Base-by-base conservation (phyloP, 129 eudicot species). In the Flaveria robusta region DNA sequence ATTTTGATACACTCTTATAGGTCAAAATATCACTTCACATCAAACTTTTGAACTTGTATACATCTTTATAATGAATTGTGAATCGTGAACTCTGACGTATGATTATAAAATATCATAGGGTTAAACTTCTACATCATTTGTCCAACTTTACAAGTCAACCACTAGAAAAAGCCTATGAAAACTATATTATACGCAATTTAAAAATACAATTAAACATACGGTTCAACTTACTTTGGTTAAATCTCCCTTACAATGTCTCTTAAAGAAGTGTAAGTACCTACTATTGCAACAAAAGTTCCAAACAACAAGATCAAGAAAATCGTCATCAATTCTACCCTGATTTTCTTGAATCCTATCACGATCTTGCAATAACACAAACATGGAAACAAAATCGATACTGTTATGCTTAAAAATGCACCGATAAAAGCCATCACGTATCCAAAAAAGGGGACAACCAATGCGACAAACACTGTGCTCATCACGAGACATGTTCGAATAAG, bases 311-410 rank as follows among this genome's bases (percentile, higher is more conserved):
- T 86, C 10, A 74, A 31, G 24, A 74, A 31, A 43, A 85, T 82
- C 19, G 80, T 47, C 24, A 78, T 70, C 49, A 86, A 37, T 80
- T 90, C 89, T 2, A 49, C 37, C 45, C 89, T 77, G 3, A 87
- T 56, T 24, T 18, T 82, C 72, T 81, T 71, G 18, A 74, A 70
- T 26, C 71, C 80, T 75, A 72, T 78, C 59, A 69, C 75, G 56
- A 92, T 84, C 84, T 87, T 92, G 76, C 88, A 74, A 70, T 87
- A 89, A 72, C 91, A 90, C 62, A 88, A 69, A 64, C 96, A 92
- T 6, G 96, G 92, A 62, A 89, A 52, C 84, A 88, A 68, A 39
- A 92, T 72, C 1, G 98, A 89, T 14, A 82, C 94, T 0, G 85
- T 85, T 4, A 88, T 77, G 43, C 93, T 78, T 37, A 90, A 64